Base-by-base conservation (phyloP, 768 basidiomycete genomes). In the Leccinum barrowsii region DNA sequence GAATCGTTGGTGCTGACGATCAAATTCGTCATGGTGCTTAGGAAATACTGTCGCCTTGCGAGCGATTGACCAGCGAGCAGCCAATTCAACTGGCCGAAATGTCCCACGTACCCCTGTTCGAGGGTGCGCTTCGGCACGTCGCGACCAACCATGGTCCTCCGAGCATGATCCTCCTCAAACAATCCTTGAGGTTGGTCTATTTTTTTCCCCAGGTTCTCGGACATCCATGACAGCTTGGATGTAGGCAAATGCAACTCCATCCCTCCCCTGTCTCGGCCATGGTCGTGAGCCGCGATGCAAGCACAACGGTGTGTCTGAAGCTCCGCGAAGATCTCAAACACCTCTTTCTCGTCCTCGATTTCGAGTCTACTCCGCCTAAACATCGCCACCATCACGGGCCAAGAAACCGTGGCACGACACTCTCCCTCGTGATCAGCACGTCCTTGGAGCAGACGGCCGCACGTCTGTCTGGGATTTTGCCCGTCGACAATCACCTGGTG, bases 271-370 rank as follows among this genome's bases (percentile, higher is more conserved):
- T 55, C 68, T 75, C 44, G 60, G 76, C 35, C 76, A 78, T 54
- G 15, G 73, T 87, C 34, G 80, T 89, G 54, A 86, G 85, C 11
- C 84, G 86, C 13, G 82, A 82, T 24, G 80, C 86, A 0, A 81
- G 86, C 63, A 83, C 88, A 50, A 65, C 85, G 15, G 75, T 78
- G n/a, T 81, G 84, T 64, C 64, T 85, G 26, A 75, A 71, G 51
- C 35, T 76, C 24, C 63, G 61, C n/a, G 67, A 66, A 26, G 58
- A 57, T 11, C 44, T 58, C 24, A 59, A 60, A 15, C 69, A 74
- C 44, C 64, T 85, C 47, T 87, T 83, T 66, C 71, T 82, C 15
- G 73, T 85, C 24, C 86, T 89, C 64, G 86, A 89, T 67, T 83
- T 86, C 12, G 81, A 81, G n/a, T 40, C 40, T 40, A n/a, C 40